These are phyloP conservation scores for Periconia sp. DNA, from an alignment of 2,329 filamentous ascomycete species.

Conservation along the genomic window DNA sequence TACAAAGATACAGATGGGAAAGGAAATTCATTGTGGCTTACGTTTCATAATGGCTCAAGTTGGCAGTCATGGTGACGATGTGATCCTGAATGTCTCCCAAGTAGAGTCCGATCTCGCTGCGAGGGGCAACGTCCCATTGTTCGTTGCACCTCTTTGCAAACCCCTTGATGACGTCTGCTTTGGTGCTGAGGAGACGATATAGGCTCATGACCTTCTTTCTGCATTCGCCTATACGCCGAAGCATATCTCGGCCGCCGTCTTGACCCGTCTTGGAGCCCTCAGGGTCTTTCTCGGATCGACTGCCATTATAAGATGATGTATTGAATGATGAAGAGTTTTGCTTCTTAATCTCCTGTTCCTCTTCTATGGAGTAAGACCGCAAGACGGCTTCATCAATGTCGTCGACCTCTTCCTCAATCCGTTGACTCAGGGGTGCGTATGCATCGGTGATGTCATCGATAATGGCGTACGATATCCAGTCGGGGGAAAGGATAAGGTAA, in stretches of 20 bases:
- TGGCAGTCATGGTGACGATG: slow-evolving; percentile 98
- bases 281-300: slow-evolving; percentile 24
- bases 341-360: slow-evolving; percentile 46
- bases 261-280: slow-evolving; percentile 48
- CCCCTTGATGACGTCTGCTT: slow-evolving; percentile 98
- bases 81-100: slow-evolving; percentile 98
- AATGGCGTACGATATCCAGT: slow-evolving; percentile 98
- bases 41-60: slow-evolving; percentile 95
- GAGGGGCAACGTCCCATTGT: slow-evolving; percentile 92
- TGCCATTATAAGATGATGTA: slow-evolving; percentile 29
- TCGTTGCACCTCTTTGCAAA: slow-evolving; percentile 99
- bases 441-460: slow-evolving; percentile 99
- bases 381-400: slow-evolving; percentile 94
- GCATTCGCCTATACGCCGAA: slow-evolving; percentile 88
- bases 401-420: slow-evolving; percentile 94
- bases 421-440: slow-evolving; percentile 87
- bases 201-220: slow-evolving; percentile 97
- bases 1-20: neutral
- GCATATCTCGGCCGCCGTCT: slow-evolving; percentile 72
- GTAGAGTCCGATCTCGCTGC: slow-evolving; percentile 96
- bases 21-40: slow-evolving; percentile 48
- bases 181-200: slow-evolving; percentile 90
- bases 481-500: slow-evolving; percentile 87
- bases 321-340: slow-evolving; percentile 27
- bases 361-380: slow-evolving; percentile 67